Base-by-base conservation (phyloP, 345 rosid species). In the Gossypium herbaceum region DNA sequence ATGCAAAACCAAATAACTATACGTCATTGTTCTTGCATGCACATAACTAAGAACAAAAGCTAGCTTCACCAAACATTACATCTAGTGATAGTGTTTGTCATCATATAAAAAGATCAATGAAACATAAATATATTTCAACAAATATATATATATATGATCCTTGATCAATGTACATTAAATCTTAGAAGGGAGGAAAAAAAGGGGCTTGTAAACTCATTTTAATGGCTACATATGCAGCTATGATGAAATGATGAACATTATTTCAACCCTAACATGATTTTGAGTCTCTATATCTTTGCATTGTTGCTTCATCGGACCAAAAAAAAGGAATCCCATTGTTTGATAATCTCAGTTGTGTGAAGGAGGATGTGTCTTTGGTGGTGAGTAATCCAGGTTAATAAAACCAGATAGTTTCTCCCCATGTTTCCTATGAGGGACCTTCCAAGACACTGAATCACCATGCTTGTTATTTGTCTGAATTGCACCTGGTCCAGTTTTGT, bases 361-460 rank as follows among this genome's bases (percentile, higher is more conserved):
- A 76, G 97, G 97, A 25, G 97, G 97, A 72, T 91, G 97, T 12
- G 90, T 91, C 71, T 86, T 88, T 15, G 97, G 97, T 39, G 89
- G 90, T 74, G 88, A 71, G 79, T 91, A 91, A 58, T 91, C 97
- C 43, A 90, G 83, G 78, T 82, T 85, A 76, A 91, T 85, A 76
- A 91, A 91, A 68, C 81, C 88, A n/a, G 93, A 93, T 51, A 83
- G 82, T 67, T 85, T 84, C 39, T 80, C 85, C 5, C 80, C 85
- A 4, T 69, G 84, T 74, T 88, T 89, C 73, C 78, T 78, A 72
- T 79, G 85, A 62, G 92, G 92, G 78, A 91, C 82, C 20, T 71
- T 79, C 93, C 91, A 89, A 17, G 87, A 75, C 55, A 80, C 86
- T 62, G 91, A 81, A 64, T 48, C 85, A 52, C 70, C 45, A 24